Percentiles rank a stretch among this genome's conserved stretches.
Evolutionary conservation across 108 stramenopile species (phyloP).

Genomic region (Nitzschia sp.): DNA sequence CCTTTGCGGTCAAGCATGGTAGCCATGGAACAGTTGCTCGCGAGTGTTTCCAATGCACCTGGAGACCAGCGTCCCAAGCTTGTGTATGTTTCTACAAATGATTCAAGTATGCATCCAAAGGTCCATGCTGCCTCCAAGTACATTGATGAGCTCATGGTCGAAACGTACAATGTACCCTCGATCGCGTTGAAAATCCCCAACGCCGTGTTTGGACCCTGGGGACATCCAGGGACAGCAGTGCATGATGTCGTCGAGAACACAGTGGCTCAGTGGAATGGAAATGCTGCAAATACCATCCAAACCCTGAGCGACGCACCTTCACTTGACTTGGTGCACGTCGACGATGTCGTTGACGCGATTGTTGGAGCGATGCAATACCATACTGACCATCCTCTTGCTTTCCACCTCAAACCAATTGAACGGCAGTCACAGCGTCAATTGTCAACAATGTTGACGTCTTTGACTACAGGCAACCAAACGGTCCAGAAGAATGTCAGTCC

Average conservation of each 20-base stretch:
- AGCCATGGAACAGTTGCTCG: slow-evolving; percentile 72
- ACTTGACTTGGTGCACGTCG: slow-evolving; percentile 64
- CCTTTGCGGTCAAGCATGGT: slow-evolving; percentile 49
- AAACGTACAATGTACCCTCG: slow-evolving; percentile 52
- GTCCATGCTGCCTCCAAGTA: slow-evolving; percentile 29
- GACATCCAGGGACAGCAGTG: slow-evolving; percentile 49
- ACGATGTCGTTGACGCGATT: slow-evolving; percentile 70
- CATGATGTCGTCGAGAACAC: slow-evolving; percentile 28
- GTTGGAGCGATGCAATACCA: slow-evolving; percentile 75
- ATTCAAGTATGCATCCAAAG: not conserved
- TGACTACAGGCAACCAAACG: not conserved
- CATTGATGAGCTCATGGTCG: slow-evolving; percentile 71
- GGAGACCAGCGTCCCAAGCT: slow-evolving; percentile 36
- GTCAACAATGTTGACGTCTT: not conserved
- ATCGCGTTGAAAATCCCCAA: slow-evolving; percentile 59
- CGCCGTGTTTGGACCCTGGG: slow-evolving; percentile 72
- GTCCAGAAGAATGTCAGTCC: no score
- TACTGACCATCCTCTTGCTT: slow-evolving; percentile 35
- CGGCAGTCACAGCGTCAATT: not conserved
- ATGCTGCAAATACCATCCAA: slow-evolving; percentile 13
- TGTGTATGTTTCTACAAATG: slow-evolving; percentile 29
- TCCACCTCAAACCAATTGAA: slow-evolving; percentile 40
- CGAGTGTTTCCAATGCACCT: slow-evolving; percentile 13
- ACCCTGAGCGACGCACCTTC: slow-evolving; percentile 4
- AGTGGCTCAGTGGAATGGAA: slow-evolving; percentile 5